Evolutionary conservation across 768 basidiomycete species (phyloP), one percentile per base, ranked within the genome.

Genomic region (Xanthoconium stramineum): DNA sequence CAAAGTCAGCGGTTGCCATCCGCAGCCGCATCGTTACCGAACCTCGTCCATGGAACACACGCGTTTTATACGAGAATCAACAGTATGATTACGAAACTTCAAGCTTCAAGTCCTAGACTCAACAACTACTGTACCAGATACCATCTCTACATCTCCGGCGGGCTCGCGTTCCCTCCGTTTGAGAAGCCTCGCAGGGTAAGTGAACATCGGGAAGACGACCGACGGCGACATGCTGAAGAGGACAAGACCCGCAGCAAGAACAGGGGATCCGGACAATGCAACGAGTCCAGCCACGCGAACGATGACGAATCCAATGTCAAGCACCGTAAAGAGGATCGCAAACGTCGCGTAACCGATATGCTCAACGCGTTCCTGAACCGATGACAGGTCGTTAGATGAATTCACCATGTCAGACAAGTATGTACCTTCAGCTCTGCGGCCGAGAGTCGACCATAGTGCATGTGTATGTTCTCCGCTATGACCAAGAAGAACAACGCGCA

Each of bases 381-480:
- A 33, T 2, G 32, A 45, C 13, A 13, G 24, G 38, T 30, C 12
- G 28, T 17, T n/a, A 24, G 24, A 14, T 8, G 4, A 5, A 8
- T 13, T n/a, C 1, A 1, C 8, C 0, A 24, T 40, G 15, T 28
- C 20, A 6, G 17, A 32, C n/a, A 19, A 29, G 40, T n/a, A 1
- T 2, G n/a, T 61, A 67, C 66, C 62, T 69, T 69, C 1, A 69
- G 52, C 28, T 67, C 47, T 1, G 32, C n/a, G 38, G 67, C 52
- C 40, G 67, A 50, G 43, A 69, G 60, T 45, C 67, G 57, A 50
- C 55, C 62, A 20, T 68, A 67, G 8, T 50, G 51, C 2, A 67
- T 20, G 24, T 51, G 62, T 10, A 64, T 59, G 11, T 33, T 60
- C 51, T 69, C 66, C 0, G 67, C 59, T 58, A 64, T 54, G 0